Evolutionary conservation across 345 rosid species (phyloP).

Genomic region (Hypericum perforatum): DNA sequence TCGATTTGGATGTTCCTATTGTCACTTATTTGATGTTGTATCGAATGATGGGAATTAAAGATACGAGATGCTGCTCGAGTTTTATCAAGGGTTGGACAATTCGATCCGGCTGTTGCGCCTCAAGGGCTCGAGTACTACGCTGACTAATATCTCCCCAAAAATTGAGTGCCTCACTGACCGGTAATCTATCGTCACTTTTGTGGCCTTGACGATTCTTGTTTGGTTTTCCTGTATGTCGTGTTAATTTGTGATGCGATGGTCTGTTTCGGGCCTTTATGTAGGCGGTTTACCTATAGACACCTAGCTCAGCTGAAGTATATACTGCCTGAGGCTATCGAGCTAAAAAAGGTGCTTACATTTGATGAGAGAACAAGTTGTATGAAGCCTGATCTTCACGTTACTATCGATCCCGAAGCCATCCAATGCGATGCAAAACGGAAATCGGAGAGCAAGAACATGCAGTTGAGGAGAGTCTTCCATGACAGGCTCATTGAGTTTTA

Average conservation of each 20-base stretch:
- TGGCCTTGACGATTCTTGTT: not conserved
- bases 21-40: not conserved
- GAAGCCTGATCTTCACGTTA: slow-evolving; percentile 74
- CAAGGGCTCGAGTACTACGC: slow-evolving; percentile 45
- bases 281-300: slow-evolving; percentile 69
- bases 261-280: slow-evolving; percentile 8
- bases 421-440: slow-evolving; percentile 22
- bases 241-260: not conserved
- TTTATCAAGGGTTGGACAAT: not conserved
- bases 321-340: slow-evolving; percentile 68
- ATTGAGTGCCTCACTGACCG: slow-evolving; percentile 63
- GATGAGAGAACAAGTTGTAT: slow-evolving; percentile 65
- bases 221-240: not conserved
- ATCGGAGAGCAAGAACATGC: slow-evolving; percentile 32
- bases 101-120: slow-evolving; percentile 38
- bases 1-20: not conserved
- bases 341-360: slow-evolving; percentile 39
- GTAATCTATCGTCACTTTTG: slow-evolving; percentile 18
- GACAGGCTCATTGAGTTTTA: slow-evolving; percentile 42
- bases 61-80: not conserved
- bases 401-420: slow-evolving; percentile 41
- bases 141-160: slow-evolving; percentile 40
- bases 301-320: slow-evolving; percentile 69
- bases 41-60: not conserved
- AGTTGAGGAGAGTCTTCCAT: slow-evolving; percentile 52